phyloP scores from a whole-genome alignment of 1,284 basidiomycete species.

The Abortiporus biennis region DNA sequence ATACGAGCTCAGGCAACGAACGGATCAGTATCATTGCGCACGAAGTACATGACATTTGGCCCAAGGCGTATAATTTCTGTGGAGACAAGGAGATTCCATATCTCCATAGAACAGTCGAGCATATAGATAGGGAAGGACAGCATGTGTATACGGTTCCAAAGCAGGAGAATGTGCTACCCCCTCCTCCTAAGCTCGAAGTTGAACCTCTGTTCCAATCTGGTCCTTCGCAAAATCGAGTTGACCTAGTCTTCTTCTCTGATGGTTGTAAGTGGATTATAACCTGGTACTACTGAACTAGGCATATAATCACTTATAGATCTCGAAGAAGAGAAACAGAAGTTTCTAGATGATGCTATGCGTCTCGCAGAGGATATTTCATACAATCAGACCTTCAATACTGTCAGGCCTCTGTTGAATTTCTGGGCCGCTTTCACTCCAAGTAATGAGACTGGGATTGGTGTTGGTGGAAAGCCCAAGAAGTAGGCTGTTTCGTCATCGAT shows the following conservation, averaged over 20 bases:
- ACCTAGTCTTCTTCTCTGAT: slow-evolving; percentile 78
- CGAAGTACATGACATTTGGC: slow-evolving; percentile 14
- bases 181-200: slow-evolving; percentile 49
- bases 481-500: slow-evolving; percentile 24
- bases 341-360: slow-evolving; percentile 59
- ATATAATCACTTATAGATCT: slow-evolving; percentile 41
- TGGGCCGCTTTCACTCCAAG: slow-evolving; percentile 79
- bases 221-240: slow-evolving; percentile 55
- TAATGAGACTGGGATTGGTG: slow-evolving; percentile 74
- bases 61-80: slow-evolving; percentile 14
- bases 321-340: slow-evolving; percentile 53
- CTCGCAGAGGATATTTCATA: slow-evolving; percentile 66
- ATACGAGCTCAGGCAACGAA: slow-evolving; percentile 12
- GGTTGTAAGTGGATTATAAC: slow-evolving; percentile 56
- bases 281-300: background rate
- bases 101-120: too few relatives aligned
- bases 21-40: slow-evolving; percentile 16
- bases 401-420: slow-evolving; percentile 74
- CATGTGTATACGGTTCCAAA: too few relatives aligned
- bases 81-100: too few relatives aligned
- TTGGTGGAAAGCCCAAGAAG: slow-evolving; percentile 63
- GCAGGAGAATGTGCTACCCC: too few relatives aligned
- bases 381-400: slow-evolving; percentile 74
- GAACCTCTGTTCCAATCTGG: slow-evolving; percentile 59
- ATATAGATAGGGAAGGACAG: too few relatives aligned